Base-by-base conservation (phyloP, 352 stramenopile genomes). In the Globisporangium apiculatum region DNA sequence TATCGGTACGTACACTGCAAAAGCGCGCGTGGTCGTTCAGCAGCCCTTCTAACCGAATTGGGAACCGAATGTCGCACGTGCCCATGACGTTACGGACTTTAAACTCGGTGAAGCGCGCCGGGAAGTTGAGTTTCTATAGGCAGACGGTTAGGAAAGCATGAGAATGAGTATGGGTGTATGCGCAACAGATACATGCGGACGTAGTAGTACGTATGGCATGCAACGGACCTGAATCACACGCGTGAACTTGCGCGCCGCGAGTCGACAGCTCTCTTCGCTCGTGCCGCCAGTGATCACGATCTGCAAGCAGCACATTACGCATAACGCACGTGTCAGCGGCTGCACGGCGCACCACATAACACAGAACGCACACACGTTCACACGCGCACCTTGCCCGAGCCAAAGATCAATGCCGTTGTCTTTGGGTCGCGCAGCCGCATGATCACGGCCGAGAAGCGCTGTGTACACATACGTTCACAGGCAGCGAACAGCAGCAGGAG, bases 61-160 rank as follows among this genome's bases (percentile, higher is more conserved):
- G 97, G 68, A 99, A 99, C 14, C 95, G 91, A 17, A 98, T 84
- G 75, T 99, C 97, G 45, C 92, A 97, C 40, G 97, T 99, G 37
- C 91, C 96, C 68, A 99, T 97, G 53, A 99, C 98, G 69, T 99
- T 99, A 62, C 98, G 96, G 46, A 98, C 84, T 67, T 96, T 96
- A 58, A 97, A 96, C 50, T 96, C 83, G 43, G 75, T 78, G 52
- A 95, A 94, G 54, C 86, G 76, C 36, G 84, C 82, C 6, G 85
- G 85, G 47, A 94, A 94, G 62, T 91, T 90, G 31, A 94, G 68
- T 91, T 94, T 94, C 85, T 94, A 73, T 9, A 58, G 7, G 37
- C 47, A 38, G 37, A 8, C n/a, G 35, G 7, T n/a, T 37, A 18
- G 37, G 2, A 18, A 35, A 24, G 9, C 36, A 49, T 38, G 10